phyloP scores from a whole-genome alignment of 2,329 filamentous ascomycete species.

The Diaporthe velutina region DNA sequence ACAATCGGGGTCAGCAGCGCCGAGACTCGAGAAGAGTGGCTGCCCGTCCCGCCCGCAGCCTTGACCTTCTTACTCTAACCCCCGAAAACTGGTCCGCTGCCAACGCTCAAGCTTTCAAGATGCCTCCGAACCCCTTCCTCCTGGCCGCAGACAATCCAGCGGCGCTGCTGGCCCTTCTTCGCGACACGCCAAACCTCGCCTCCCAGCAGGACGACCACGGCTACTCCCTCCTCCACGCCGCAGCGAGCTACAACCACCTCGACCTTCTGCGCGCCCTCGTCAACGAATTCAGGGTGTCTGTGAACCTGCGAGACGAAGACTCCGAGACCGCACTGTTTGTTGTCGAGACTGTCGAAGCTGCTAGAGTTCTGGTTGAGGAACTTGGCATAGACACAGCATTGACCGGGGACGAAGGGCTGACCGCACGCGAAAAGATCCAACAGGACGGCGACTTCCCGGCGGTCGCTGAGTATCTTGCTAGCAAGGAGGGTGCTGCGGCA shows the following conservation, averaged over 20 bases:
- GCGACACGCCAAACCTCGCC: conserved; percentile 80
- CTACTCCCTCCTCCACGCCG: conserved; percentile 94
- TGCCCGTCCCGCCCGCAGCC: background rate
- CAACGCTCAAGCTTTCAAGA: conserved; percentile 43
- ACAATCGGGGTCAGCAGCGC: background rate
- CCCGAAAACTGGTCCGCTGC: background rate
- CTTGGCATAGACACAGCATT: conserved; percentile 76
- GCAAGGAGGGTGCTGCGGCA: conserved; percentile 45
- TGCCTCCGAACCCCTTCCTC: conserved; percentile 75
- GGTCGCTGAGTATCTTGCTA: conserved; percentile 78
- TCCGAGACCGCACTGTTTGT: conserved; percentile 95
- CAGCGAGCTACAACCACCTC: conserved; percentile 90
- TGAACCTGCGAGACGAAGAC: conserved; percentile 90
- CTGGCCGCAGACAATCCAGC: conserved; percentile 86
- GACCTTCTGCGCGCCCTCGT: conserved; percentile 83
- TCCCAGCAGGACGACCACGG: conserved; percentile 88
- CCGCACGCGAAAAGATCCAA: conserved; percentile 83
- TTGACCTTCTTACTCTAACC: background rate
- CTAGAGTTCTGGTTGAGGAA: conserved; percentile 85
- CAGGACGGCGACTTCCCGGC: conserved; percentile 83
- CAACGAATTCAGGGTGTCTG: conserved; percentile 80
- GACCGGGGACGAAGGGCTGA: conserved; percentile 80
- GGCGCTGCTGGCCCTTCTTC: conserved; percentile 80
- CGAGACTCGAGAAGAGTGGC: background rate
- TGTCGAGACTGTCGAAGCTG: conserved; percentile 84